These are phyloP conservation scores for Asterochloris sp. DNA, from an alignment of 139 green algal genomes.

Conservation along the genomic window DNA sequence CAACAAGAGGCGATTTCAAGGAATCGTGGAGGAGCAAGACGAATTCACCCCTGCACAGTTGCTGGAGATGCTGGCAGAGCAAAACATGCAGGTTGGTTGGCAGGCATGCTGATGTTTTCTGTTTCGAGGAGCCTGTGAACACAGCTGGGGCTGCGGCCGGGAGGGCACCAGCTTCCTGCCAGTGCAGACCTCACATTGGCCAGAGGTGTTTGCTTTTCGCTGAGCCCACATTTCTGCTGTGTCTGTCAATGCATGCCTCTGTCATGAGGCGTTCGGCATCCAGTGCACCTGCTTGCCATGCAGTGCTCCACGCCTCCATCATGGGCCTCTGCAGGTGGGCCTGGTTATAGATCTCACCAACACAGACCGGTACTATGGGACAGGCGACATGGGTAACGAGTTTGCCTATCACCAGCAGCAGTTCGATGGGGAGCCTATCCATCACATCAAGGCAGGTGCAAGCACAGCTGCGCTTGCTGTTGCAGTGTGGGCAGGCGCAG, in stretches of 20 bases:
- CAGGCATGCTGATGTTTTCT: background rate
- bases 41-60: constrained; percentile 41
- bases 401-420: too few species aligned
- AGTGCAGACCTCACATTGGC: background rate
- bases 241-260: too few species aligned
- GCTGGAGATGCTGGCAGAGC: constrained; percentile 22
- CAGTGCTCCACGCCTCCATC: background rate
- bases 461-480: too few species aligned
- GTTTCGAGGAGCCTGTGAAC: too few species aligned
- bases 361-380: constrained; percentile 85
- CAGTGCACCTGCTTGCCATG: too few species aligned
- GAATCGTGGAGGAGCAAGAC: constrained; percentile 23
- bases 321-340: constrained; percentile 41
- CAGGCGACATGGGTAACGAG: constrained; percentile 2
- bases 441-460: constrained; percentile 11
- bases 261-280: too few species aligned
- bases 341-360: constrained; percentile 95
- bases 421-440: too few species aligned
- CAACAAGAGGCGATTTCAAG: constrained; percentile 21
- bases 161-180: background rate
- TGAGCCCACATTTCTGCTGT: too few species aligned
- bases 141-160: background rate
- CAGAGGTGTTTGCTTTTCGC: background rate
- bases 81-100: constrained; percentile 24
- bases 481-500: too few species aligned